Percentiles rank a stretch among this genome's conserved stretches.
Conservation (phyloP, 768 basidiomycete species). For the Lactarius evosmus region DNA sequence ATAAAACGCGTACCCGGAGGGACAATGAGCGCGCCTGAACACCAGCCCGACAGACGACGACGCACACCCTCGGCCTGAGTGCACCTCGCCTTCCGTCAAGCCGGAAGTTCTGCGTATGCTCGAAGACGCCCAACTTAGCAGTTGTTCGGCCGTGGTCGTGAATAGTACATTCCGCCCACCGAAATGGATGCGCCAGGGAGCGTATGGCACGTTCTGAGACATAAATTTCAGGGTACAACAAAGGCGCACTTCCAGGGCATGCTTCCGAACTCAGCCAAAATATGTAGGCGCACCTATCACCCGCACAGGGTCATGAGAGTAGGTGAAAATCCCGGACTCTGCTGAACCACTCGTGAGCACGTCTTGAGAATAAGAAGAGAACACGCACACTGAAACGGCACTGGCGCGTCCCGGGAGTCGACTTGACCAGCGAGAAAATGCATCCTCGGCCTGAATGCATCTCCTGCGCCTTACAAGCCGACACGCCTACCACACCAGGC, state of each 20-base stretch:
- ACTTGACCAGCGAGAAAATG: background rate
- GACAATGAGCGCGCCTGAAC: background rate
- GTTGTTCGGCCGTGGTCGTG: background rate
- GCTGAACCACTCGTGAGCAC: background rate
- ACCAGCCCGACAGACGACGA: constrained; percentile 2
- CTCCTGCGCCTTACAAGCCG: background rate
- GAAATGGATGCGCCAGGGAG: background rate
- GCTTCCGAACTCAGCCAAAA: background rate
- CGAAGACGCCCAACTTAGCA: background rate
- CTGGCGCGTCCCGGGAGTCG: background rate
- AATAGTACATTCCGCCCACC: background rate
- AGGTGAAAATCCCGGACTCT: background rate
- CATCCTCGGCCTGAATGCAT: constrained; percentile 17
- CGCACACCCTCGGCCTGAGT: constrained; percentile 11
- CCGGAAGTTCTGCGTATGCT: background rate
- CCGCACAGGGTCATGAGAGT: background rate
- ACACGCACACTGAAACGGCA: background rate
- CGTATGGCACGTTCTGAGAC: background rate
- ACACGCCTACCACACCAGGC: background rate
- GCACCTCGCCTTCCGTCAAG: background rate
- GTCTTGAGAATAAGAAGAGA: background rate
- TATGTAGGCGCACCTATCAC: background rate
- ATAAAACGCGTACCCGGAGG: background rate
- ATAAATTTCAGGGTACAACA: background rate
- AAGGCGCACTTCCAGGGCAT: background rate